phyloP scores from a whole-genome alignment of 768 basidiomycete genomes.

The Podaxis sp. region DNA sequence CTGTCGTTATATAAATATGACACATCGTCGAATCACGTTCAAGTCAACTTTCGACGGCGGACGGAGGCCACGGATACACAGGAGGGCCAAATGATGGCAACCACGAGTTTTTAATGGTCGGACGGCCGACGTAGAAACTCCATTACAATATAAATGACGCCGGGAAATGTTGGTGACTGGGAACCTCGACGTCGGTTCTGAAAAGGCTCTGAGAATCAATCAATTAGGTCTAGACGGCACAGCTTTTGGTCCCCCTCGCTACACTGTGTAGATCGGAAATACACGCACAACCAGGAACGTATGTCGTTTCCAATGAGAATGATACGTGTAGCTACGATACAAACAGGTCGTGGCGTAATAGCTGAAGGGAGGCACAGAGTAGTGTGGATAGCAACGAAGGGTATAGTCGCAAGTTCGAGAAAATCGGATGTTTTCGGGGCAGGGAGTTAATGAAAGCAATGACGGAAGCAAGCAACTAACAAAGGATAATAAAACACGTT shows the following conservation, averaged over 20 bases:
- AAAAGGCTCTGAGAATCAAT: background rate
- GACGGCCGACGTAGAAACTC: no score
- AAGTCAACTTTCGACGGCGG: no score
- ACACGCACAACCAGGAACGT: background rate
- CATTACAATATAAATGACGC: no score
- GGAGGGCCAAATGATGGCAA: no score
- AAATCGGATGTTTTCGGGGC: background rate
- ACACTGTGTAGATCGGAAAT: background rate
- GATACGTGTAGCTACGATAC: constrained; percentile 15
- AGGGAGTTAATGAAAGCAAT: background rate
- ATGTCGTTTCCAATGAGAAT: background rate
- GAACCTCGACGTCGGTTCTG: no score
- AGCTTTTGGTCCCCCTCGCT: background rate
- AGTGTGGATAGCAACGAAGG: background rate
- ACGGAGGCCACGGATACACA: no score
- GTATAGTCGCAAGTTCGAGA: background rate
- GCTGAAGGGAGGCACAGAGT: background rate
- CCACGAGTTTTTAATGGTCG: no score
- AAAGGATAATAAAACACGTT: constrained; percentile 1
- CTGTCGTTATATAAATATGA: no score
- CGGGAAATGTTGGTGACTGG: no score
- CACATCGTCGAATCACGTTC: no score
- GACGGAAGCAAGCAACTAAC: background rate
- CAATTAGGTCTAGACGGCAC: background rate
- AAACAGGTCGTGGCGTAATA: background rate